phyloP scores from a whole-genome alignment of 2,329 filamentous ascomycete species.

The Aspergillus pseudonomiae region DNA sequence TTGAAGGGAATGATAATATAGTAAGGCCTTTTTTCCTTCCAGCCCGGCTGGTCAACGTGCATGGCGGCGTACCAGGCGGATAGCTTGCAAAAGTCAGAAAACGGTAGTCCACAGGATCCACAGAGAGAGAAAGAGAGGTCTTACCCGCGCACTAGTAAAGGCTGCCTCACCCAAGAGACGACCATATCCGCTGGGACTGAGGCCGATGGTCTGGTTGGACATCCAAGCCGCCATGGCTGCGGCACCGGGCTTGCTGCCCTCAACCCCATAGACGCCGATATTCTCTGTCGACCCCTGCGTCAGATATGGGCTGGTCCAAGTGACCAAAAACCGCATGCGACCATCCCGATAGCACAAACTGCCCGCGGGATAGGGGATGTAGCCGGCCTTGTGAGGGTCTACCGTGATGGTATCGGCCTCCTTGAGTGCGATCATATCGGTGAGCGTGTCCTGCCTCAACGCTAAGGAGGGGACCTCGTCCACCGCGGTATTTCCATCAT shows the following conservation, averaged over 20 bases:
- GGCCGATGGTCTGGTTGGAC: slow-evolving; percentile 49
- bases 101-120: not conserved
- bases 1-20: slow-evolving; percentile 18
- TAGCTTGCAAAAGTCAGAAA: not conserved
- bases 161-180: slow-evolving; percentile 48
- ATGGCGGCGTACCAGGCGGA: not conserved
- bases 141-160: slow-evolving; percentile 48
- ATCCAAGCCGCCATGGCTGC: slow-evolving; percentile 51
- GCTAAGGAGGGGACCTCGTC: slow-evolving; percentile 26
- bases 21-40: not conserved
- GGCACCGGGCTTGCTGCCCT: slow-evolving; percentile 54
- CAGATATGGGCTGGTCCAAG: slow-evolving; percentile 49
- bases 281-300: slow-evolving; percentile 43
- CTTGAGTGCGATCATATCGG: slow-evolving; percentile 45
- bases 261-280: slow-evolving; percentile 50
- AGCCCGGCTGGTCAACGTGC: not conserved
- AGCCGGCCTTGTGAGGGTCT: slow-evolving; percentile 53
- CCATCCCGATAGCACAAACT: slow-evolving; percentile 50
- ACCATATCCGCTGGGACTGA: slow-evolving; percentile 47
- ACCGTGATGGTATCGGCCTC: slow-evolving; percentile 52
- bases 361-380: slow-evolving; percentile 53
- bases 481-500: not conserved
- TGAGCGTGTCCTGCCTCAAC: slow-evolving; percentile 24
- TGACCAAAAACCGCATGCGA: slow-evolving; percentile 48
- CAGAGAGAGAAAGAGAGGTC: not conserved